A percentile compares a stretch with the other conserved stretches of the same genome.
These are phyloP conservation scores for Fusarium sp. DNA, from an alignment of 2,329 filamentous ascomycete species.

Conservation along the genomic window DNA sequence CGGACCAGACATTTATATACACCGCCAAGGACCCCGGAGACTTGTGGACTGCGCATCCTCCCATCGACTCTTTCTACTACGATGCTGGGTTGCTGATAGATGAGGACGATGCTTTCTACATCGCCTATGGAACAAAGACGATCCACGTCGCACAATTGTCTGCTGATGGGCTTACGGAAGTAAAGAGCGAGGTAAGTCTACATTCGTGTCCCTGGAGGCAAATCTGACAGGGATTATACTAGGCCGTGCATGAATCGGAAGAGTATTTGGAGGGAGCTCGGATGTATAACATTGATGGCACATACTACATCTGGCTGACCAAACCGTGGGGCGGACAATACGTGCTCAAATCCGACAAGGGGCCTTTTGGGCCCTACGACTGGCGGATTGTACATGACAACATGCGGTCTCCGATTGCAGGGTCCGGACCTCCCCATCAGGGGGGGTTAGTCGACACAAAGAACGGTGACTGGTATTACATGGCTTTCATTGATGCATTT, in stretches of 20 bases:
- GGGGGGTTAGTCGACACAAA: slow-evolving; percentile 69
- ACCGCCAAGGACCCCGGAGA: slow-evolving; percentile 60
- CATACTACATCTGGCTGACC: slow-evolving; percentile 69
- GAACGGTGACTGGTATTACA: slow-evolving; percentile 70
- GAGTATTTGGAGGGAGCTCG: slow-evolving; percentile 64
- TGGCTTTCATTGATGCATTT: slow-evolving; percentile 69
- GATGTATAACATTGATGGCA: slow-evolving; percentile 70
- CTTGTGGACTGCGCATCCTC: slow-evolving; percentile 59
- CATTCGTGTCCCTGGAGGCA: too few species aligned
- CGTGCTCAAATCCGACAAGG: slow-evolving; percentile 61
- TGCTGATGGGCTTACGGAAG: slow-evolving; percentile 61
- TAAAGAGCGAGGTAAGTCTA: slow-evolving; percentile 60
- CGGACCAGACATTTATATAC: slow-evolving; percentile 68
- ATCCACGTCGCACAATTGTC: slow-evolving; percentile 68
- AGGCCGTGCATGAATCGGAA: slow-evolving; percentile 9
- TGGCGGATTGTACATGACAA: slow-evolving; percentile 58
- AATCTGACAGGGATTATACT: not conserved
- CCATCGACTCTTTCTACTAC: slow-evolving; percentile 70
- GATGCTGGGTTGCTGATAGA: slow-evolving; percentile 70
- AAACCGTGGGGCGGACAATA: slow-evolving; percentile 61
- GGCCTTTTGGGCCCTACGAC: slow-evolving; percentile 67
- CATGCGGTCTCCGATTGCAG: slow-evolving; percentile 58
- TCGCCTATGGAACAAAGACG: slow-evolving; percentile 67
- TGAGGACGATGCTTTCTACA: slow-evolving; percentile 71
- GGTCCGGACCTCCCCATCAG: slow-evolving; percentile 66